Evolutionary conservation across 108 stramenopile genomes (phyloP).

Genomic region (Parietichytrium sp.): DNA sequence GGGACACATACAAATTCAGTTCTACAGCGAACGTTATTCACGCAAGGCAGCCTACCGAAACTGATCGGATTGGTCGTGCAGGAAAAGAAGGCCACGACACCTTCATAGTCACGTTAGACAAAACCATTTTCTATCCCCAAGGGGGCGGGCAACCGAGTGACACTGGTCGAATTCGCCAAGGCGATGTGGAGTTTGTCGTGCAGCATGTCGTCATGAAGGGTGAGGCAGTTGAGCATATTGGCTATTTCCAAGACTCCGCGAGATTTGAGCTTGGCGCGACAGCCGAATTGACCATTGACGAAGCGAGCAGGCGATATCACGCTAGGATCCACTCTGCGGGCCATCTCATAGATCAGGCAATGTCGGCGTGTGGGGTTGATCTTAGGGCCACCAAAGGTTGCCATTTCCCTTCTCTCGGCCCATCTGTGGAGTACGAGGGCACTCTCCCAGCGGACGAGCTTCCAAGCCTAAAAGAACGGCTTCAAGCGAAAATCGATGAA

Average conservation of each 20-base stretch:
- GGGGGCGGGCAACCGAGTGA: conserved; percentile 83
- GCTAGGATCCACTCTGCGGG: conserved; percentile 82
- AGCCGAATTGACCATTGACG: conserved; percentile 64
- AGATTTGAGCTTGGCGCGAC: conserved; percentile 42
- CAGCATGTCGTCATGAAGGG: conserved; percentile 58
- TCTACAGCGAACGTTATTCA: neutral
- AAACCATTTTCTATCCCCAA: conserved; percentile 75
- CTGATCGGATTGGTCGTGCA: neutral
- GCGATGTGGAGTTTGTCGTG: neutral
- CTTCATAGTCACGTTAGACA: conserved; percentile 54
- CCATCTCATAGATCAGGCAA: conserved; percentile 78
- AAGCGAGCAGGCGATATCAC: conserved; percentile 55
- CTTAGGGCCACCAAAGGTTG: conserved; percentile 73
- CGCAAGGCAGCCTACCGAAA: neutral
- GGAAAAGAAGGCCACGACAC: neutral
- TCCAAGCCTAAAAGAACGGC: neutral
- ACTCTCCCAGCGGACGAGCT: conserved; percentile 27
- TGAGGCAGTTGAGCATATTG: conserved; percentile 59
- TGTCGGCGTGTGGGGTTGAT: conserved; percentile 60
- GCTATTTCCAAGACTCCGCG: neutral
- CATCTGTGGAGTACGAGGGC: conserved; percentile 61
- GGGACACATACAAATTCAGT: neutral
- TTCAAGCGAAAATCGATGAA: neutral
- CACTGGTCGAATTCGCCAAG: conserved; percentile 54
- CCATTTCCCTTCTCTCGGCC: conserved; percentile 79